Evolutionary conservation across 768 basidiomycete genomes (phyloP).

Genomic region (Mycena floridula): DNA sequence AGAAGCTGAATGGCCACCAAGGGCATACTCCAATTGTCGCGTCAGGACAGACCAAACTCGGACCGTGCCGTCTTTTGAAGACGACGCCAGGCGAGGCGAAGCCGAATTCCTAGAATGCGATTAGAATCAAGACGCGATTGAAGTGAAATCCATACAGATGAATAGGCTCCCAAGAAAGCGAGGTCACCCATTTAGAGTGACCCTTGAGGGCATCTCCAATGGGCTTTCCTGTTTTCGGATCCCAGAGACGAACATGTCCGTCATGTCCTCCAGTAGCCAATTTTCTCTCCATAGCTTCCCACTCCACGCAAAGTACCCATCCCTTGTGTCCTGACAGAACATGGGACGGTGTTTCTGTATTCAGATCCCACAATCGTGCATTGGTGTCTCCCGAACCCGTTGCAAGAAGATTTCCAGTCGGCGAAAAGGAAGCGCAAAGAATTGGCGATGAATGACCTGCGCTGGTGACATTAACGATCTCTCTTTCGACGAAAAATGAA

Average conservation of each 20-base stretch:
- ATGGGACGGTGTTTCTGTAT: conserved; percentile 88
- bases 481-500: too few species aligned
- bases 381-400: conserved; percentile 95
- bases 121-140: conserved; percentile 4
- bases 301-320: conserved; percentile 96
- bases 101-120: conserved; percentile 53
- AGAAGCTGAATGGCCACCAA: conserved; percentile 90
- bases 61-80: conserved; percentile 94
- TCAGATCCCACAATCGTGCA: conserved; percentile 90
- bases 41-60: conserved; percentile 85
- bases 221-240: conserved; percentile 85
- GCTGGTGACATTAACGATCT: too few species aligned
- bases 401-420: conserved; percentile 79
- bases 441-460: conserved; percentile 93
- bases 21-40: conserved; percentile 69
- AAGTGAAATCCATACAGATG: conserved; percentile 58
- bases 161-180: conserved; percentile 92
- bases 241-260: conserved; percentile 89
- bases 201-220: conserved; percentile 87
- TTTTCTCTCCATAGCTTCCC: conserved; percentile 89
- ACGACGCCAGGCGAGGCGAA: conserved; percentile 83
- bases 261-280: conserved; percentile 94
- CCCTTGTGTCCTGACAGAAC: conserved; percentile 85
- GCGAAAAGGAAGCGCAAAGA: conserved; percentile 92
- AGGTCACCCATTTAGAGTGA: conserved; percentile 95